Conservation (phyloP, 495 filamentous ascomycete genomes). For the Xylaria nigripes region DNA sequence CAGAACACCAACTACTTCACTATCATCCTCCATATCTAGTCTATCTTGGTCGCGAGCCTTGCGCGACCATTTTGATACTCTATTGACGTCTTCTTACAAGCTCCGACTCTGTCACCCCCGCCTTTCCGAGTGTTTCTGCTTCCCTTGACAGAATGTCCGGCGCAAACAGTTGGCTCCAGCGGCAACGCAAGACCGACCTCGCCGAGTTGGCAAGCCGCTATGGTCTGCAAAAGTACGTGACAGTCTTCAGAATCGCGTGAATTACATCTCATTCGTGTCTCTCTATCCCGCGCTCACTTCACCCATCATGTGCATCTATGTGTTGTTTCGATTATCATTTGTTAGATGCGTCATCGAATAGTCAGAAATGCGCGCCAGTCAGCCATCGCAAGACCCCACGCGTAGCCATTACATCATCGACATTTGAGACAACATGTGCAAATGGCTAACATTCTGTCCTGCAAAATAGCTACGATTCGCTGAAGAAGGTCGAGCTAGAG, state of each 20-base stretch:
- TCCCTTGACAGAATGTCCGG: constrained; percentile 30
- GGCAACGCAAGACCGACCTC: constrained; percentile 78
- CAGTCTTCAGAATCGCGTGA: not conserved
- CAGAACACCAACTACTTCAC: constrained; percentile 13
- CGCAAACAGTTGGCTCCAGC: constrained; percentile 62
- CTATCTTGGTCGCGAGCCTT: constrained; percentile 28
- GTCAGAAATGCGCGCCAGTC: constrained; percentile 12
- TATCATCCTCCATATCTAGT: constrained; percentile 6
- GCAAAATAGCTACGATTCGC: constrained; percentile 53
- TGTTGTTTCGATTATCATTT: not conserved
- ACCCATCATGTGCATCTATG: not conserved
- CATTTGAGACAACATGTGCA: constrained; percentile 6
- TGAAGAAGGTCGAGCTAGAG: constrained; percentile 79
- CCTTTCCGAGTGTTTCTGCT: not conserved
- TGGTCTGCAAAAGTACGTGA: constrained; percentile 62
- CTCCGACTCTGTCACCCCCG: not conserved
- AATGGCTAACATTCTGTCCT: constrained; percentile 22
- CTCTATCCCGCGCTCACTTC: not conserved
- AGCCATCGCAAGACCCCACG: constrained; percentile 4
- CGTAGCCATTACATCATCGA: constrained; percentile 11
- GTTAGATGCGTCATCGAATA: constrained; percentile 6
- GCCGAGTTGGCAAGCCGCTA: constrained; percentile 63
- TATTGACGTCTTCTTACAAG: not conserved
- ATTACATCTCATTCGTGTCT: constrained; percentile 1
- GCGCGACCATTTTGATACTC: constrained; percentile 22